Conservation (phyloP, 768 basidiomycete species). For the Russula dissimulans region DNA sequence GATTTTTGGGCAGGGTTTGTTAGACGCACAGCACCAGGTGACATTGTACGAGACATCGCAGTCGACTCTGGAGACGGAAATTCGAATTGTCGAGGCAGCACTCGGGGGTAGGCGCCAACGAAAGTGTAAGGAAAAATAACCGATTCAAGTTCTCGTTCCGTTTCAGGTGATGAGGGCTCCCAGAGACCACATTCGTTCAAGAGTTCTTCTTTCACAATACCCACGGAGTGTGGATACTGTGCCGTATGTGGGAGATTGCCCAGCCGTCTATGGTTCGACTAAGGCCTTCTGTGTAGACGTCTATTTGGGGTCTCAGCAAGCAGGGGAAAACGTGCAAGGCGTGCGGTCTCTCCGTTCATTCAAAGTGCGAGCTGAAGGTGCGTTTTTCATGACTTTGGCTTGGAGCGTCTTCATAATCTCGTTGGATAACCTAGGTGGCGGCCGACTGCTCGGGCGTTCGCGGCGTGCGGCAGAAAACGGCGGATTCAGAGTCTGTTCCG, state of each 20-base stretch:
- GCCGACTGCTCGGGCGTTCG: constrained; percentile 48
- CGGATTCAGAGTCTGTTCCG: constrained; percentile 21
- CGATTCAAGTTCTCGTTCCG: background rate
- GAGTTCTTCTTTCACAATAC: constrained; percentile 78
- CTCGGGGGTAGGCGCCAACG: constrained; percentile 46
- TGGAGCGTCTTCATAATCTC: background rate
- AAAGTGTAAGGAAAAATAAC: background rate
- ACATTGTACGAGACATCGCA: constrained; percentile 46
- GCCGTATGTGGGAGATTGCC: constrained; percentile 20
- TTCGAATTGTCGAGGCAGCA: constrained; percentile 47
- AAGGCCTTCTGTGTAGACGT: constrained; percentile 38
- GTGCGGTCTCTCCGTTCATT: constrained; percentile 72
- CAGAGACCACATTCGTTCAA: constrained; percentile 73
- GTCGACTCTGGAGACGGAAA: constrained; percentile 52
- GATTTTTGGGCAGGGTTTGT: constrained; percentile 38
- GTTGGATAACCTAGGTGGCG: constrained; percentile 43
- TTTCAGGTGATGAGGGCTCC: constrained; percentile 62
- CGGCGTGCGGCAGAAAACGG: constrained; percentile 22
- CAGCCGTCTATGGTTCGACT: background rate
- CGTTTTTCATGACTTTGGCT: constrained; percentile 9
- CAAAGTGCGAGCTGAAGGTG: constrained; percentile 83
- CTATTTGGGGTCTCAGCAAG: constrained; percentile 82
- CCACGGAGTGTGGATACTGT: constrained; percentile 74
- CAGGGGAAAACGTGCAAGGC: constrained; percentile 77
- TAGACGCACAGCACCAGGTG: constrained; percentile 56